These are phyloP conservation scores for Cadophora sp. DNA, from an alignment of 2,329 filamentous ascomycete genomes.

Conservation along the genomic window DNA sequence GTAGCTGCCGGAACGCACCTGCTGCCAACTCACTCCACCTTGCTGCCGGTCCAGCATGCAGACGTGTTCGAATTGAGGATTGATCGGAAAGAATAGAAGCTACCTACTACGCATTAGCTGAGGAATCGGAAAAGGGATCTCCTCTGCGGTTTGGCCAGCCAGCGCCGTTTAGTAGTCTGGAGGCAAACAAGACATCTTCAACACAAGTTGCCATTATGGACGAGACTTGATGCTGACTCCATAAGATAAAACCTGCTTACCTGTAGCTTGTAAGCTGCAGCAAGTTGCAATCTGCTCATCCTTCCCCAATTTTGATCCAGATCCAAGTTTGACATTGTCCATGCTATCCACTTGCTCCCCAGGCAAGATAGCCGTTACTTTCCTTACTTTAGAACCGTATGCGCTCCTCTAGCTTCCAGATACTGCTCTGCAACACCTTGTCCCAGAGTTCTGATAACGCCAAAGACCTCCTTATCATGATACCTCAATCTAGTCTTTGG, in stretches of 20 bases:
- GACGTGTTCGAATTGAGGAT: neutral
- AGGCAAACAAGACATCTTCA: neutral
- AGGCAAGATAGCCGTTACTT: slow-evolving; percentile 34
- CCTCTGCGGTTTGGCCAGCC: neutral
- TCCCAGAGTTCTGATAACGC: slow-evolving; percentile 77
- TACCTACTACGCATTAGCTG: neutral
- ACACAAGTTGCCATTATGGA: neutral
- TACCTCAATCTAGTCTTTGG: slow-evolving; percentile 95
- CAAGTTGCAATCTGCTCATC: neutral
- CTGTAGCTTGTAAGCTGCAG: neutral
- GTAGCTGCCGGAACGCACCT: neutral
- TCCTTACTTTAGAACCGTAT: slow-evolving; percentile 68
- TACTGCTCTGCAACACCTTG: slow-evolving; percentile 88
- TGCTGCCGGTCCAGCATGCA: neutral
- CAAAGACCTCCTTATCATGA: slow-evolving; percentile 91
- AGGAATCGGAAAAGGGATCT: neutral
- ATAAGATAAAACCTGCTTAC: neutral
- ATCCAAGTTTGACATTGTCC: neutral
- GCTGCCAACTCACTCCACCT: neutral
- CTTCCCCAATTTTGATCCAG: neutral
- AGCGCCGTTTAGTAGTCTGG: neutral
- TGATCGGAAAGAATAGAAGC: neutral
- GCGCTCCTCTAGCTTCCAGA: slow-evolving; percentile 86
- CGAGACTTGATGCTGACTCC: neutral
- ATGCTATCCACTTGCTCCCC: neutral